These are phyloP conservation scores for Perkinsus marinus DNA, from an alignment of 169 alveolate genomes.

Conservation along the genomic window DNA sequence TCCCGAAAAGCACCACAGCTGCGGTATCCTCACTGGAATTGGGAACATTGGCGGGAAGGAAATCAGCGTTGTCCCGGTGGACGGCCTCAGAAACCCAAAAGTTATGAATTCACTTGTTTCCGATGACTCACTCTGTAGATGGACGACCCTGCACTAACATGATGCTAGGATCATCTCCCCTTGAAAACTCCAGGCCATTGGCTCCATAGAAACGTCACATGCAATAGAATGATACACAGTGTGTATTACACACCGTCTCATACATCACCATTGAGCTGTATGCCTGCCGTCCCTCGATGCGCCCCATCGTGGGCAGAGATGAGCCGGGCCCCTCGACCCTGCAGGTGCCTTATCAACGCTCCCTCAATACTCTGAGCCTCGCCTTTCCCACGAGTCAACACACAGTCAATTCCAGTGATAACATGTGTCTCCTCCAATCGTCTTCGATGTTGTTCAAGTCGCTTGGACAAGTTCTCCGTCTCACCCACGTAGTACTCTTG, in stretches of 20 bases:
- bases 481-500: background rate
- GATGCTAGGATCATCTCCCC: background rate
- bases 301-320: no score
- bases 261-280: no score
- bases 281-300: no score
- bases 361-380: background rate
- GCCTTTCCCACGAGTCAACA: background rate
- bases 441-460: background rate
- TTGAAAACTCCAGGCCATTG: background rate
- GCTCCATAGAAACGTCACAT: background rate
- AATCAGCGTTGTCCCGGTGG: background rate
- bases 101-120: no score
- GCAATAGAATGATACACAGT: no score
- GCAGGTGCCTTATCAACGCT: no score
- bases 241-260: no score
- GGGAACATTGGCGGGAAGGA: background rate
- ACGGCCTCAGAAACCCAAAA: no score
- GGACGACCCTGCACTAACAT: background rate
- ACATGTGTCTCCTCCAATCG: background rate
- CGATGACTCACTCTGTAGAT: no score
- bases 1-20: background rate
- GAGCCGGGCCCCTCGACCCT: no score
- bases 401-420: background rate
- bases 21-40: background rate
- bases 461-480: background rate